phyloP scores from a whole-genome alignment of 2,329 filamentous ascomycete genomes.

The Neonectria hederae region DNA sequence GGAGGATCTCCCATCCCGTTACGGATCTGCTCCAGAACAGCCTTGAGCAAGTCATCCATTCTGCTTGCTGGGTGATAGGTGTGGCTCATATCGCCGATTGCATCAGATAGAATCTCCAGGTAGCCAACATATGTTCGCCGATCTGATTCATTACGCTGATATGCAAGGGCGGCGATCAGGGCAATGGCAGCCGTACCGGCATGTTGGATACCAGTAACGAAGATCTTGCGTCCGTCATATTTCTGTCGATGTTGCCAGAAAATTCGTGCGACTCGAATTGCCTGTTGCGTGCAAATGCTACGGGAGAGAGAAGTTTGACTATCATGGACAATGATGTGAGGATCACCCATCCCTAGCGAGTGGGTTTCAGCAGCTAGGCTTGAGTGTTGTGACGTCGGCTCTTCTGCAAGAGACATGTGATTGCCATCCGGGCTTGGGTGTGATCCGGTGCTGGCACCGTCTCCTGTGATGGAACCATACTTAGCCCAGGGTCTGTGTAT shows the following conservation, averaged over 20 bases:
- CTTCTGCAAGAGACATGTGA: slow-evolving; percentile 22
- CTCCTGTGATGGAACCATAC: slow-evolving; percentile 53
- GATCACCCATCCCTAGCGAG: slow-evolving; percentile 44
- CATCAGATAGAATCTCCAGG: slow-evolving; percentile 61
- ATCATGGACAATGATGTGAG: slow-evolving; percentile 50
- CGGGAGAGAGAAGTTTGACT: slow-evolving; percentile 57
- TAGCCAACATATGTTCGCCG: slow-evolving; percentile 55
- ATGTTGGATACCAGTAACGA: slow-evolving; percentile 62
- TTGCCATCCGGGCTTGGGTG: slow-evolving; percentile 45
- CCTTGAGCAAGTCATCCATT: slow-evolving; percentile 62
- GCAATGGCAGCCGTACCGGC: slow-evolving; percentile 64
- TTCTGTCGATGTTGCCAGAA: slow-evolving; percentile 65
- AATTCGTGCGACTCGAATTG: slow-evolving; percentile 61
- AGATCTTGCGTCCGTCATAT: slow-evolving; percentile 61
- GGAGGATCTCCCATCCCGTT: slow-evolving; percentile 40
- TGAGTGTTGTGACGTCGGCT: slow-evolving; percentile 29
- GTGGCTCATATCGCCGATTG: slow-evolving; percentile 62
- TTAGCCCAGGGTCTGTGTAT: slow-evolving; percentile 63
- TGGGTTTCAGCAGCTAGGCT: slow-evolving; percentile 28
- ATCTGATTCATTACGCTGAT: slow-evolving; percentile 48
- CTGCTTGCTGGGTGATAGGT: slow-evolving; percentile 63
- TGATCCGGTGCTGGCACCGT: slow-evolving; percentile 45
- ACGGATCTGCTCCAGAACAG: slow-evolving; percentile 60
- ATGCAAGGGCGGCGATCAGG: slow-evolving; percentile 59
- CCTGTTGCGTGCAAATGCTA: slow-evolving; percentile 64